phyloP scores from a whole-genome alignment of 768 basidiomycete genomes.

The Scleroderma citrinum region DNA sequence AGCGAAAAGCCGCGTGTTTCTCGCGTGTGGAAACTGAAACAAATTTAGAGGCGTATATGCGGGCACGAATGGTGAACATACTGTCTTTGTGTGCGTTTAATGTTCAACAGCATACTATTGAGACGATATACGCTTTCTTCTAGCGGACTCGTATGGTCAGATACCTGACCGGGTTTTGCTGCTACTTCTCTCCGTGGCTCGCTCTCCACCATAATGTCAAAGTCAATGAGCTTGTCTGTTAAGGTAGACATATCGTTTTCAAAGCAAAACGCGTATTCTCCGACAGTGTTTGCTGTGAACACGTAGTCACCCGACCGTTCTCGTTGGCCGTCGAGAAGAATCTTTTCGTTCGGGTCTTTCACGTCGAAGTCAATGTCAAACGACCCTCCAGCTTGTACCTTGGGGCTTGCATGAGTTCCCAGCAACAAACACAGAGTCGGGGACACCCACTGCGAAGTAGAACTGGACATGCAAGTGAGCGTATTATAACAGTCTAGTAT shows the following conservation, averaged over 20 bases:
- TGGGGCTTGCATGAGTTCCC: background rate
- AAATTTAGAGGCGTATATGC: slow-evolving; percentile 4
- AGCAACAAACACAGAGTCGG: background rate
- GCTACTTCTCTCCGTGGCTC: slow-evolving; percentile 89
- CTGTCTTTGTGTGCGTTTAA: slow-evolving; percentile 94
- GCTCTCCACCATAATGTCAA: slow-evolving; percentile 97
- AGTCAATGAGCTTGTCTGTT: slow-evolving; percentile 90
- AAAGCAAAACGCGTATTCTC: slow-evolving; percentile 95
- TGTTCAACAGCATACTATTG: slow-evolving; percentile 78
- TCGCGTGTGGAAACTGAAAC: slow-evolving; percentile 80
- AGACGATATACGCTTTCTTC: slow-evolving; percentile 96
- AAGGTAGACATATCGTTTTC: slow-evolving; percentile 96
- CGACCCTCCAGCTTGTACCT: slow-evolving; percentile 96
- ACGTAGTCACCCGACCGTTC: slow-evolving; percentile 98
- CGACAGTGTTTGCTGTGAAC: slow-evolving; percentile 86
- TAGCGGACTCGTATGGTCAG: slow-evolving; percentile 87
- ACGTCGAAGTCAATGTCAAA: slow-evolving; percentile 95
- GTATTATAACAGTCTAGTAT: slow-evolving; percentile 1
- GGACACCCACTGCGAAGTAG: slow-evolving; percentile 82
- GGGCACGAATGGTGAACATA: slow-evolving; percentile 36
- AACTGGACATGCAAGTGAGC: slow-evolving; percentile 47
- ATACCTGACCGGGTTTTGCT: slow-evolving; percentile 80
- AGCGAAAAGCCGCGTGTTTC: slow-evolving; percentile 93
- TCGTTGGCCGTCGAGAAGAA: slow-evolving; percentile 79
- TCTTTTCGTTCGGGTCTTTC: slow-evolving; percentile 84